Conservation (phyloP, 192 early-diverging fungal genomes). For the Gamsiella multidivaricata region DNA sequence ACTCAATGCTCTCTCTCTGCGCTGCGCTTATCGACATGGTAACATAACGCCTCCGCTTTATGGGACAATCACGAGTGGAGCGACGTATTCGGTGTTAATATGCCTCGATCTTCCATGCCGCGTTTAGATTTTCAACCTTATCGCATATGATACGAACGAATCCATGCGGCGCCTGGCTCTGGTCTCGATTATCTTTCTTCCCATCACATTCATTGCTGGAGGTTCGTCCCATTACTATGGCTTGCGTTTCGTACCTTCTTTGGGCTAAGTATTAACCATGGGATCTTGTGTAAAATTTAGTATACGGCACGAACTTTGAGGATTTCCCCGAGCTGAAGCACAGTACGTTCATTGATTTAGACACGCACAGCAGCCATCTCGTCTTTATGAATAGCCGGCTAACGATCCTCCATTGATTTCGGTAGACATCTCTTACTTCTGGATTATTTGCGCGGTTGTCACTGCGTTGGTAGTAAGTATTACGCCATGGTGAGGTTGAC, state of each 20-base stretch:
- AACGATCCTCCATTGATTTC: neutral
- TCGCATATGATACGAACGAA: constrained; percentile 60
- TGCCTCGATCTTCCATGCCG: neutral
- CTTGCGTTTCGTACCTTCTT: too few species aligned
- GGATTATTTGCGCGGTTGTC: constrained; percentile 51
- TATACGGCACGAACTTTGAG: constrained; percentile 64
- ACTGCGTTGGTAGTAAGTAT: constrained; percentile 25
- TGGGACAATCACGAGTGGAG: neutral
- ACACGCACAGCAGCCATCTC: too few species aligned
- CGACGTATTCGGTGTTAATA: neutral
- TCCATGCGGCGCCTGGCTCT: constrained; percentile 52
- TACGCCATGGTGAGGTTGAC: too few species aligned
- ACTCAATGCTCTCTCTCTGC: constrained; percentile 55
- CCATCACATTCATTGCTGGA: constrained; percentile 67
- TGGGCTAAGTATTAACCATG: too few species aligned
- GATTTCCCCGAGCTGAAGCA: constrained; percentile 54
- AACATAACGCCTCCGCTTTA: too few species aligned
- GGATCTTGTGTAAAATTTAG: too few species aligned
- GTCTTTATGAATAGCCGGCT: too few species aligned
- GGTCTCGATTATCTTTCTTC: constrained; percentile 60
- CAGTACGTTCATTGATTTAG: too few species aligned
- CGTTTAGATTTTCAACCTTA: constrained; percentile 57
- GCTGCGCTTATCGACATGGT: constrained; percentile 63
- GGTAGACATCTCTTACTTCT: constrained; percentile 44
- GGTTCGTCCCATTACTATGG: constrained; percentile 49